Conservation (phyloP, 2,329 filamentous ascomycete species). For the Botryotinia convoluta region DNA sequence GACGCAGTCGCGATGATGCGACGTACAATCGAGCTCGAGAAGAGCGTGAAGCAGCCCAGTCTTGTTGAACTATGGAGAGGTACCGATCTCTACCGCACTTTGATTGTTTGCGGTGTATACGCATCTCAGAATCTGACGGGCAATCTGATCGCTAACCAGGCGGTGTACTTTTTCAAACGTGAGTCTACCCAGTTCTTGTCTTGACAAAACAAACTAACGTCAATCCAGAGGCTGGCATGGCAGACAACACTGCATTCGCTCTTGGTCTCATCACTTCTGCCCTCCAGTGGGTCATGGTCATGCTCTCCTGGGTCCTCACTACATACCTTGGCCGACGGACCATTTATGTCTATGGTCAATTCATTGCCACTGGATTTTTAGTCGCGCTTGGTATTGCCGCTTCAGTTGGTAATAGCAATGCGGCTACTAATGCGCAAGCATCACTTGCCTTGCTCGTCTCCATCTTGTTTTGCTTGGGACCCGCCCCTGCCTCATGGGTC, state of each 20-base stretch:
- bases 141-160: background rate
- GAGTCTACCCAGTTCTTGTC: background rate
- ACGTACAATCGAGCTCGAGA: background rate
- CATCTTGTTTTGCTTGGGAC: background rate
- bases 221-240: background rate
- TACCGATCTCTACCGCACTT: background rate
- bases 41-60: background rate
- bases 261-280: background rate
- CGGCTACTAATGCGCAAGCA: background rate
- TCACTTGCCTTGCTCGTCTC: background rate
- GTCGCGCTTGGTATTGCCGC: background rate
- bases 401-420: background rate
- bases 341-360: background rate
- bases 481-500: background rate
- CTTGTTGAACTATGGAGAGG: background rate
- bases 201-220: background rate
- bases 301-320: background rate
- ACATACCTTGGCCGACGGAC: background rate
- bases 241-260: background rate
- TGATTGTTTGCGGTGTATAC: background rate
- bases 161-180: background rate
- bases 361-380: background rate
- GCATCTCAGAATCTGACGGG: background rate
- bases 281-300: background rate
- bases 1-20: background rate